phyloP scores from a whole-genome alignment of 179 eudicot species.

The Patellifolia procumbens region DNA sequence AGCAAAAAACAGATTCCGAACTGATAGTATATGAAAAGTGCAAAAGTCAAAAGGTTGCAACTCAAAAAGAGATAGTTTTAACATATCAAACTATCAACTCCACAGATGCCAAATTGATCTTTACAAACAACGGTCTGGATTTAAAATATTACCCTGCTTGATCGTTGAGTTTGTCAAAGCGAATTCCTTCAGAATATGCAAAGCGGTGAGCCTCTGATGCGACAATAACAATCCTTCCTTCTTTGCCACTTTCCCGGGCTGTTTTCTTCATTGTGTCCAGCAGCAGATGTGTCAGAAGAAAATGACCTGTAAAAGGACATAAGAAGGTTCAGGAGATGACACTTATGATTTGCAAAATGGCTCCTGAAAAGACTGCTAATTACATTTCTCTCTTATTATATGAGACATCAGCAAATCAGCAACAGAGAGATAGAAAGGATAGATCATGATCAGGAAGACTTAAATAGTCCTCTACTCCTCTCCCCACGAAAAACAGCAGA shows the following conservation, averaged over 20 bases:
- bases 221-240: slow-evolving; percentile 86
- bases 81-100: neutral
- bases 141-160: slow-evolving; percentile 47
- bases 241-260: slow-evolving; percentile 50
- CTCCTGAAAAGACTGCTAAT: neutral
- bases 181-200: slow-evolving; percentile 68
- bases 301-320: slow-evolving; percentile 63
- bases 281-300: slow-evolving; percentile 71
- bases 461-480: neutral
- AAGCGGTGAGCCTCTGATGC: slow-evolving; percentile 70
- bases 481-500: neutral
- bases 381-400: slow-evolving; percentile 6
- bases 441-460: neutral
- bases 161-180: slow-evolving; percentile 71
- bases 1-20: no score
- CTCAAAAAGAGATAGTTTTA: no score
- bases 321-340: slow-evolving; percentile 11
- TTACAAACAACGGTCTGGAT: neutral
- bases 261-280: slow-evolving; percentile 79
- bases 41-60: no score
- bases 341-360: neutral
- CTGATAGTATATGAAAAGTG: no score
- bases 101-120: neutral
- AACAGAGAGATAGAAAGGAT: neutral
- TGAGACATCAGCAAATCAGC: neutral